Base-by-base conservation (phyloP, 441 rosid genomes). In the Geranium incanum region DNA sequence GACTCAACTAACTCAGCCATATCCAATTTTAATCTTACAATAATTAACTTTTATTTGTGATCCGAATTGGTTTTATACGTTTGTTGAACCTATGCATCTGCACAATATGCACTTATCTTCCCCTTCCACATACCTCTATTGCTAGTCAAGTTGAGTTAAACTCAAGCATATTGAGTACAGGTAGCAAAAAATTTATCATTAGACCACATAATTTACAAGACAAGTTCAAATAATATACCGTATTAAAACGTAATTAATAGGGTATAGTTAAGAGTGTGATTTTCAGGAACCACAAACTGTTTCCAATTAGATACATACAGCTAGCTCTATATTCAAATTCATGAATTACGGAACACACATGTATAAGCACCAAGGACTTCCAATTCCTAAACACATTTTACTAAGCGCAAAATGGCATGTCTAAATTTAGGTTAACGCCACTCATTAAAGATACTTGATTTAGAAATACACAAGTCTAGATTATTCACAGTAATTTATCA, bases 181-280 rank as follows among this genome's bases (percentile, higher is more conserved):
- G 33, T 36, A 64, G 36, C 15, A 13, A 36, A 66, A 66, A 66
- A 8, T 36, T 15, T 7, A 66, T 36, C 45, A n/a, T 66, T 36
- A 5, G 68, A 36, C 68, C 68, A 66, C 68, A n/a, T n/a, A 66
- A 66, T n/a, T 65, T n/a, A 37, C 68, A 66, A 36, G 68, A 36
- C 68, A 66, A 36, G 18, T 66, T 64, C 67, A 64, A 64, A 64
- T 64, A 64, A 36, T 33, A 28, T 19, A 19, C 65, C 7, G 65
- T 15, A 59, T 33, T 59, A 1, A 59, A 18, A 59, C 21, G 36
- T 21, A 13, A 18, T 12, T 16, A 6, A 57, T 57, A 16, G 7
- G 6, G 63, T 9, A 57, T 57, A 57, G 11, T 57, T 57, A 1
- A 18, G 15, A 59, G 36, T 21, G 8, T 7, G 65, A 33, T 21